phyloP scores from a whole-genome alignment of 306 rosid species.

The Vigna trinervia region DNA sequence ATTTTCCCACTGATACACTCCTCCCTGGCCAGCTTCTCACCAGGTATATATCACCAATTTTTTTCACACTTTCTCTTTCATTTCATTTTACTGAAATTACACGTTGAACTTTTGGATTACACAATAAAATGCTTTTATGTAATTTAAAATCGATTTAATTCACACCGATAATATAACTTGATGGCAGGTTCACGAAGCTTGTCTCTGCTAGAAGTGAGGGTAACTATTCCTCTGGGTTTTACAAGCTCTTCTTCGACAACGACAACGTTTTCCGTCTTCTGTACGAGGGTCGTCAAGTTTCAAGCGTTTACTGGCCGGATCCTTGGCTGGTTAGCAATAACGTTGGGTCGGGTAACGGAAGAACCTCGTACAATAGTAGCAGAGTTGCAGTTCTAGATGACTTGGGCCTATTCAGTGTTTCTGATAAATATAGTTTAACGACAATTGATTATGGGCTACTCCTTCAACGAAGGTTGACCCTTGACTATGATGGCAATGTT shows the following conservation, averaged over 20 bases:
- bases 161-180: neutral
- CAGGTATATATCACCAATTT: neutral
- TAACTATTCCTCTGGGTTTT: slow-evolving; percentile 44
- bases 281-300: slow-evolving; percentile 13
- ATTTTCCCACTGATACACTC: slow-evolving; percentile 47
- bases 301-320: slow-evolving; percentile 38
- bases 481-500: slow-evolving; percentile 31
- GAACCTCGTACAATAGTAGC: slow-evolving; percentile 22
- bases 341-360: neutral
- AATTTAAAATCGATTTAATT: neutral
- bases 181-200: slow-evolving; percentile 28
- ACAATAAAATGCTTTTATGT: too few species aligned
- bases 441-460: neutral
- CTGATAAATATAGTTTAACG: neutral
- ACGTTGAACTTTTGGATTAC: too few species aligned
- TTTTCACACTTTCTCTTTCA: too few species aligned
- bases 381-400: slow-evolving; percentile 21
- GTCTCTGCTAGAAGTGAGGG: slow-evolving; percentile 44
- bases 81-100: too few species aligned
- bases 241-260: slow-evolving; percentile 38
- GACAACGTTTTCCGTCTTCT: slow-evolving; percentile 43
- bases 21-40: slow-evolving; percentile 49
- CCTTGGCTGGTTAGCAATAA: slow-evolving; percentile 33
- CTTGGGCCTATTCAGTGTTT: neutral
- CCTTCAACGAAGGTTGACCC: slow-evolving; percentile 24